A percentile compares a stretch with the other conserved stretches of the same genome.
phyloP scores from a whole-genome alignment of 2,329 filamentous ascomycete species.

The Aspergillus novofumigatus region DNA sequence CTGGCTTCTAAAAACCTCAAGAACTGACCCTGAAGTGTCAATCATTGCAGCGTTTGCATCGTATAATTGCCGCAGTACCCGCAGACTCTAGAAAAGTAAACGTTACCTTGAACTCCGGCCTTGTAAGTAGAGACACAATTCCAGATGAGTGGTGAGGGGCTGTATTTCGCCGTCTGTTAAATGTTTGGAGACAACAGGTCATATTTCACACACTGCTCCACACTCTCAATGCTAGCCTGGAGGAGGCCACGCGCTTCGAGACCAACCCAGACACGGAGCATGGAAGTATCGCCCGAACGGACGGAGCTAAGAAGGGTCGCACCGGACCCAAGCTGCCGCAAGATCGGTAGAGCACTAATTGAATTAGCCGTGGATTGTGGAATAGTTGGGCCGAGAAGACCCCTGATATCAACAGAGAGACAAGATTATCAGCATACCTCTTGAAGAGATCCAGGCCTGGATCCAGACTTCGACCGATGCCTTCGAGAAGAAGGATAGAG shows the following conservation, averaged over 20 bases:
- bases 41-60: not conserved
- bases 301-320: conserved; percentile 55
- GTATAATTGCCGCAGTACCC: not conserved
- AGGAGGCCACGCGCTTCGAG: conserved; percentile 84
- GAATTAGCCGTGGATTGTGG: not conserved
- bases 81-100: not conserved
- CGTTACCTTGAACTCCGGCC: not conserved
- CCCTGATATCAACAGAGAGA: not conserved
- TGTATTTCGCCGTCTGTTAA: conserved; percentile 34
- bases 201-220: conserved; percentile 86
- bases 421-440: conserved; percentile 46
- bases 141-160: conserved; percentile 5
- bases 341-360: conserved; percentile 76
- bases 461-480: conserved; percentile 83
- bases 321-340: conserved; percentile 74
- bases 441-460: conserved; percentile 83
- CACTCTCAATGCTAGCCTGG: conserved; percentile 84
- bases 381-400: conserved; percentile 1
- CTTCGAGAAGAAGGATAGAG: conserved; percentile 87
- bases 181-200: conserved; percentile 85
- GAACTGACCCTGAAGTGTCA: not conserved
- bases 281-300: conserved; percentile 70
- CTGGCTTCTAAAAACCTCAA: no score
- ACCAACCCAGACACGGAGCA: conserved; percentile 88
- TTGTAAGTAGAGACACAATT: not conserved